phyloP scores from a whole-genome alignment of 2,329 filamentous ascomycete species.

The Stagonosporopsis tanaceti region DNA sequence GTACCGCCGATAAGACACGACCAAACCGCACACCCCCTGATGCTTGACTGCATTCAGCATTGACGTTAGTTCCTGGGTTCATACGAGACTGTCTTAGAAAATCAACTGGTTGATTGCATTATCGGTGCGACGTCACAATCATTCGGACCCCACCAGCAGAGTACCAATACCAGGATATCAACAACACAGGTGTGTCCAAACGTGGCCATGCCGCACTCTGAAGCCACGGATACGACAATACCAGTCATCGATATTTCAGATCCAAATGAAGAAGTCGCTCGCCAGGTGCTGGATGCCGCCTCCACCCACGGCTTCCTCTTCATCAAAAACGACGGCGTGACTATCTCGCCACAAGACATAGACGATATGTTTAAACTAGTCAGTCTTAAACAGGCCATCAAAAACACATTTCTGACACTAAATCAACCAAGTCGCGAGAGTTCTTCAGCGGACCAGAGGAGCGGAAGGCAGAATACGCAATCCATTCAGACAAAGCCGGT shows the following conservation, averaged over 20 bases:
- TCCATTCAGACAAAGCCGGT: constrained; percentile 65
- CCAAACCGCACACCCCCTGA: not conserved
- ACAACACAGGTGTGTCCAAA: no score
- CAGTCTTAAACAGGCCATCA: constrained; percentile 31
- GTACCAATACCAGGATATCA: not conserved
- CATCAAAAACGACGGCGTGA: constrained; percentile 75
- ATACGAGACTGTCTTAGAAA: not conserved
- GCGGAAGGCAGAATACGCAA: constrained; percentile 78
- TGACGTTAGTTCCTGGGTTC: not conserved
- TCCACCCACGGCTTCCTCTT: constrained; percentile 89
- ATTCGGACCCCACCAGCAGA: not conserved
- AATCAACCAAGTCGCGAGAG: constrained; percentile 64
- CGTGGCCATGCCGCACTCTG: constrained; percentile 26
- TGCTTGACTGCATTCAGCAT: constrained; percentile 2
- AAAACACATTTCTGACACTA: not conserved
- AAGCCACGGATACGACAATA: constrained; percentile 55
- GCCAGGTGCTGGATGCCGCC: constrained; percentile 78
- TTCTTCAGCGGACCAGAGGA: constrained; percentile 76
- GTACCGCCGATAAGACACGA: constrained; percentile 9
- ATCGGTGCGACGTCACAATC: not conserved
- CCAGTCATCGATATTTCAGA: constrained; percentile 84
- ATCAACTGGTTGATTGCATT: not conserved
- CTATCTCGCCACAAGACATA: constrained; percentile 72
- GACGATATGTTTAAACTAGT: constrained; percentile 78
- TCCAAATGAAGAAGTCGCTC: constrained; percentile 66